Evolutionary conservation across 2,329 filamentous ascomycete genomes (phyloP).

Genomic region (Neophaeococcomyces mojaviensis): DNA sequence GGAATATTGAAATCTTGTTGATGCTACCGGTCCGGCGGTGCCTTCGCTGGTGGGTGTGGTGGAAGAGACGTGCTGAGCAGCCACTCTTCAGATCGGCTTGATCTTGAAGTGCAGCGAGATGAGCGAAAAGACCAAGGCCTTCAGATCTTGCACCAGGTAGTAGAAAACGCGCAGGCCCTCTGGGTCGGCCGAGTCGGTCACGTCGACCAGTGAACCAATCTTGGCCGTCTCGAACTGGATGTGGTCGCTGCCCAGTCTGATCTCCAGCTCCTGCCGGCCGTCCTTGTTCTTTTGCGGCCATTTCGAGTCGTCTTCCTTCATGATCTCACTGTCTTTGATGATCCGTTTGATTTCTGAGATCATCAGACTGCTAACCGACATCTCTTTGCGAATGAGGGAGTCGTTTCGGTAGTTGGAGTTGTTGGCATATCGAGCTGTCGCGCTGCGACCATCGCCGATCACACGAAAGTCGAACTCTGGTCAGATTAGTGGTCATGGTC

Average conservation of each 20-base stretch:
- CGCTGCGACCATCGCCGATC: constrained; percentile 84
- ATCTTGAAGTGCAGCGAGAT: constrained; percentile 96
- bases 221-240: constrained; percentile 99
- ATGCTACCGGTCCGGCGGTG: no score
- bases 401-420: constrained; percentile 99
- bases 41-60: no score
- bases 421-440: constrained; percentile 93
- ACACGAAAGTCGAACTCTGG: constrained; percentile 94
- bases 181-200: constrained; percentile 90
- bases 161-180: constrained; percentile 97
- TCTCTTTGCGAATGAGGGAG: constrained; percentile 97
- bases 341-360: constrained; percentile 95
- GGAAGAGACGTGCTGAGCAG: no score
- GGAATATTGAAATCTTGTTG: no score
- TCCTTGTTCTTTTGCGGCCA: constrained; percentile 99
- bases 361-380: constrained; percentile 89
- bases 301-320: constrained; percentile 97
- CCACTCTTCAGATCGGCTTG: constrained; percentile 40
- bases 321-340: constrained; percentile 92
- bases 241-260: constrained; percentile 85
- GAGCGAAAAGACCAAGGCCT: constrained; percentile 90
- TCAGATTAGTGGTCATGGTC: constrained; percentile 11
- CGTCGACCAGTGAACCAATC: constrained; percentile 92
- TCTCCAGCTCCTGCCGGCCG: constrained; percentile 91
- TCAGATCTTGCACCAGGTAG: constrained; percentile 94